phyloP scores from a whole-genome alignment of 2,329 filamentous ascomycete genomes.

The Leptosphaerulina australis region DNA sequence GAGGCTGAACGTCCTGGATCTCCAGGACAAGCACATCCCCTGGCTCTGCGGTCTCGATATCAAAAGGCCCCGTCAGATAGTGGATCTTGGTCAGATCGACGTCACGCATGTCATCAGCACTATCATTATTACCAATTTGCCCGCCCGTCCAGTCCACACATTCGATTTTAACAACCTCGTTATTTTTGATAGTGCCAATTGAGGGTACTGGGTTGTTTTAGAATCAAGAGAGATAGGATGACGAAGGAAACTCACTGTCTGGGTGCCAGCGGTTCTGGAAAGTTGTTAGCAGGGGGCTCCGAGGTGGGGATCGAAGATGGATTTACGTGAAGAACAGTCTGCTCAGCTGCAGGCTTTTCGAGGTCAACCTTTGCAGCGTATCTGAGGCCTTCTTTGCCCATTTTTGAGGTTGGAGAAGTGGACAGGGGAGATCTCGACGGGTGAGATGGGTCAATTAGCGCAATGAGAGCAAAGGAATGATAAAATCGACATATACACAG shows the following conservation, averaged over 20 bases:
- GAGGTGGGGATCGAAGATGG: no score
- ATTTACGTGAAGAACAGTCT: slow-evolving; percentile 72
- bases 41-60: slow-evolving; percentile 81
- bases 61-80: slow-evolving; percentile 88
- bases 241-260: slow-evolving; percentile 62
- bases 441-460: neutral
- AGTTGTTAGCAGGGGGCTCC: neutral
- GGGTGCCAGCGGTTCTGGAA: slow-evolving; percentile 91
- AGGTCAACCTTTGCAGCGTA: slow-evolving; percentile 76
- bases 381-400: slow-evolving; percentile 65
- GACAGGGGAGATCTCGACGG: neutral
- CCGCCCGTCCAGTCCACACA: slow-evolving; percentile 79
- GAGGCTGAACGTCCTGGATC: slow-evolving; percentile 91
- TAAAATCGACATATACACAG: neutral
- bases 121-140: slow-evolving; percentile 88
- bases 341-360: slow-evolving; percentile 72
- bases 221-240: neutral
- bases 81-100: slow-evolving; percentile 85
- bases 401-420: slow-evolving; percentile 27
- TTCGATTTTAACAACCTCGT: slow-evolving; percentile 91
- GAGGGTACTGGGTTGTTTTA: slow-evolving; percentile 67
- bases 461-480: neutral
- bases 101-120: slow-evolving; percentile 83
- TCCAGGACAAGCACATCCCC: slow-evolving; percentile 86
- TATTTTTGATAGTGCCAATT: slow-evolving; percentile 74